Percentiles rank a stretch among this genome's conserved stretches.
Conservation (phyloP, 768 basidiomycete species). For the Suillus ampliporus region DNA sequence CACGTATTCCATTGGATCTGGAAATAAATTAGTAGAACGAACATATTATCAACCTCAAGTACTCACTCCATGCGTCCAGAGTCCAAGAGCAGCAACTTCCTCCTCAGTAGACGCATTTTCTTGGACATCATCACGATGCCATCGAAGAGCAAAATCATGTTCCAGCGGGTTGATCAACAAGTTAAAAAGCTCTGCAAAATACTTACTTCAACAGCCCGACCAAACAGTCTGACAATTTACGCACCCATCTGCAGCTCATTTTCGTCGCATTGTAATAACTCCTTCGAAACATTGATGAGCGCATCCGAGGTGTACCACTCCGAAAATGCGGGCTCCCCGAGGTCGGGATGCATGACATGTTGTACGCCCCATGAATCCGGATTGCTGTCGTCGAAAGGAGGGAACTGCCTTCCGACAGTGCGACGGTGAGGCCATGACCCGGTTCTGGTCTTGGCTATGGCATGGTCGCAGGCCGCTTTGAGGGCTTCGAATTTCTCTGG, state of each 20-base stretch:
- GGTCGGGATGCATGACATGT: conserved; percentile 80
- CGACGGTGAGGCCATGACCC: conserved; percentile 71
- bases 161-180: conserved; percentile 69
- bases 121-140: conserved; percentile 80
- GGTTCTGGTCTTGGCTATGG: conserved; percentile 56
- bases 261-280: conserved; percentile 60
- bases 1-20: conserved; percentile 88
- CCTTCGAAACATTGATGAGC: conserved; percentile 48
- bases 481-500: conserved; percentile 46
- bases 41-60: not conserved
- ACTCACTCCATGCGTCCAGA: conserved; percentile 71
- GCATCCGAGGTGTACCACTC: conserved; percentile 68
- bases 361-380: conserved; percentile 84
- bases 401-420: conserved; percentile 80
- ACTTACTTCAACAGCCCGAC: not conserved
- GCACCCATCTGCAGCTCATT: conserved; percentile 75
- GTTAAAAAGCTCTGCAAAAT: conserved; percentile 71
- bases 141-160: conserved; percentile 73
- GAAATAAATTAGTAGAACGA: not conserved
- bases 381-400: conserved; percentile 63
- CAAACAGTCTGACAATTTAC: conserved; percentile 20
- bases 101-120: conserved; percentile 64
- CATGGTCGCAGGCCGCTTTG: conserved; percentile 54
- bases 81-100: conserved; percentile 58
- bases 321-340: conserved; percentile 63